These are phyloP conservation scores for Neophaeococcomyces aloes DNA, from an alignment of 2,329 filamentous ascomycete genomes.

Conservation along the genomic window DNA sequence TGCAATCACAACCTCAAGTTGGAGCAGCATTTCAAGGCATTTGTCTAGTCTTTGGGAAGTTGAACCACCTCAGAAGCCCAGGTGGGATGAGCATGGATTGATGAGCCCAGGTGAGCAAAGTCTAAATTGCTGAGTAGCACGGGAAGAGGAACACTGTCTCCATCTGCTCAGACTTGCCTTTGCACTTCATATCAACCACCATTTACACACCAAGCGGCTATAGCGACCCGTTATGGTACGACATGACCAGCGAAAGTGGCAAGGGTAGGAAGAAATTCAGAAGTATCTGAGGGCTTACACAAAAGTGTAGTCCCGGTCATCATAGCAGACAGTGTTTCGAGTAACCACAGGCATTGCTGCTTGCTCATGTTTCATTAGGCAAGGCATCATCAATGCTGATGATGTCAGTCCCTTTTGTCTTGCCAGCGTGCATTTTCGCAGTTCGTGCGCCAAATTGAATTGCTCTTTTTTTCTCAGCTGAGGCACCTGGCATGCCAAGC, in stretches of 20 bases:
- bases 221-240: constrained; percentile 1
- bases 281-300: constrained; percentile 54
- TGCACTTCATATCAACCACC: constrained; percentile 20
- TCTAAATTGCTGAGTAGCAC: too few relatives aligned
- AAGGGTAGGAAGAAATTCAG: constrained; percentile 44
- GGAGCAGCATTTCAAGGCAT: too few relatives aligned
- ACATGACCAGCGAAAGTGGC: constrained; percentile 23
- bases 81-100: too few relatives aligned
- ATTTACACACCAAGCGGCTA: constrained; percentile 11
- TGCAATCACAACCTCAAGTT: too few relatives aligned
- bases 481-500: constrained; percentile 60
- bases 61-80: too few relatives aligned
- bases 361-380: neutral
- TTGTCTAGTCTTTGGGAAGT: too few relatives aligned
- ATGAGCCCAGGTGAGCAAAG: too few relatives aligned
- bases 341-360: neutral
- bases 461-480: constrained; percentile 85
- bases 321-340: too few relatives aligned
- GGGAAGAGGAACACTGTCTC: too few relatives aligned
- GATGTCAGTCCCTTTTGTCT: constrained; percentile 57
- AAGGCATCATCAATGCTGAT: constrained; percentile 14
- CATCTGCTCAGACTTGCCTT: constrained; percentile 24
- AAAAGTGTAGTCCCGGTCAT: constrained; percentile 14
- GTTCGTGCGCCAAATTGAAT: constrained; percentile 77
- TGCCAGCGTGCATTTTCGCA: constrained; percentile 64